phyloP scores from a whole-genome alignment of 2,329 filamentous ascomycete genomes.

The Neurospora sp. region DNA sequence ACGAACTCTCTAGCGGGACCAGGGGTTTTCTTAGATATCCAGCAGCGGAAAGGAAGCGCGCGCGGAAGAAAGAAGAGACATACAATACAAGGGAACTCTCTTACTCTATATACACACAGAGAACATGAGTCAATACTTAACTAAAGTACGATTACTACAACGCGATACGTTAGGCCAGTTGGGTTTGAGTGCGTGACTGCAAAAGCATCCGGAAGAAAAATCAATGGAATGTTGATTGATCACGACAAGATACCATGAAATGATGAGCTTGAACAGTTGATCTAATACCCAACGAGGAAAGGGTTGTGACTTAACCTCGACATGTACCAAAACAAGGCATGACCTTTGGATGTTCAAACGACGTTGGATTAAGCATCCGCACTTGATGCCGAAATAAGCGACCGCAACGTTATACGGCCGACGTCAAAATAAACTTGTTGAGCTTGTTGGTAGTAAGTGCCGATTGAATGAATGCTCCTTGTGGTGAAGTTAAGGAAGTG shows the following conservation, averaged over 20 bases:
- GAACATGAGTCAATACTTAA: not conserved
- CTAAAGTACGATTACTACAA: not conserved
- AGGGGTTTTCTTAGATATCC: not conserved
- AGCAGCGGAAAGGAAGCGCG: conserved; percentile 1
- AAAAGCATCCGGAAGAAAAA: not conserved
- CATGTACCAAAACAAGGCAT: not conserved
- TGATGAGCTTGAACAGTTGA: not conserved
- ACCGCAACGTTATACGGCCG: not conserved
- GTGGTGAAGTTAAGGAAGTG: not conserved
- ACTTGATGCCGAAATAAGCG: not conserved
- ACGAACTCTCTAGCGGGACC: not conserved
- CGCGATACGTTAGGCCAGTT: not conserved
- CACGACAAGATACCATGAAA: not conserved
- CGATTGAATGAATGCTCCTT: not conserved
- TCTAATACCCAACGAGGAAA: not conserved
- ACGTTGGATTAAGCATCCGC: not conserved
- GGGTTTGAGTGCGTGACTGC: not conserved
- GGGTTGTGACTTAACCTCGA: not conserved
- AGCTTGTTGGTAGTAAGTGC: not conserved
- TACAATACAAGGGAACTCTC: not conserved
- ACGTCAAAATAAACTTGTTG: not conserved
- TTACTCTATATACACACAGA: not conserved
- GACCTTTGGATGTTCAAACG: not conserved
- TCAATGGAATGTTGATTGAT: not conserved
- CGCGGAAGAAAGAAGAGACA: not conserved